phyloP scores from a whole-genome alignment of 176 grass and related monocot species.

The Musa schizocarpa region DNA sequence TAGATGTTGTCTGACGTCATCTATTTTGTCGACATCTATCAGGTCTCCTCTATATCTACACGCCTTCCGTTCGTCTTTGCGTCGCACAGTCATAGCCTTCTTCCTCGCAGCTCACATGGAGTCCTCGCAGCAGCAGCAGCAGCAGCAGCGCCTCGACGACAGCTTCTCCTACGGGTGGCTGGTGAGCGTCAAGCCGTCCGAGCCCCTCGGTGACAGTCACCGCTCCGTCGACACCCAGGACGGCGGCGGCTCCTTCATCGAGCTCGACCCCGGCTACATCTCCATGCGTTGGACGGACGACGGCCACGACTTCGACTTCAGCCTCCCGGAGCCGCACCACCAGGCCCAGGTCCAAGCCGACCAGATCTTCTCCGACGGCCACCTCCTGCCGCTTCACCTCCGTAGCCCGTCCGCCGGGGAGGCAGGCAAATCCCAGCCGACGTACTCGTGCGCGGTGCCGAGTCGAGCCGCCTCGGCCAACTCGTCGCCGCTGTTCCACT shows the following conservation, averaged over 20 bases:
- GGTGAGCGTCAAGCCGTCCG: slow-evolving; percentile 16
- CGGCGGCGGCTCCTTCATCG: slow-evolving; percentile 46
- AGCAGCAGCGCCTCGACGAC: slow-evolving; percentile 28
- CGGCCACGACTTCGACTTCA: slow-evolving; percentile 29
- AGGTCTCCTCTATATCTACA: slow-evolving; percentile 38
- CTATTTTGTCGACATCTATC: slow-evolving; percentile 9
- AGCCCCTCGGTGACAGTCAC: slow-evolving; percentile 35
- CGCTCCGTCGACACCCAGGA: slow-evolving; percentile 21
- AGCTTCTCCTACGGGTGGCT: slow-evolving; percentile 53
- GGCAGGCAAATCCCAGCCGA: background rate
- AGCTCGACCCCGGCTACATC: slow-evolving; percentile 73
- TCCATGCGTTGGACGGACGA: slow-evolving; percentile 71
- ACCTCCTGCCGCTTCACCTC: slow-evolving; percentile 19
- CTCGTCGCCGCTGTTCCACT: slow-evolving; percentile 63
- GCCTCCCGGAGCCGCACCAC: slow-evolving; percentile 10
- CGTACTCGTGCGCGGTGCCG: background rate
- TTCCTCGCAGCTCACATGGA: slow-evolving; percentile 30
- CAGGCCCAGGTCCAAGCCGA: slow-evolving; percentile 25
- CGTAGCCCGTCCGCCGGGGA: background rate
- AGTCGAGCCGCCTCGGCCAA: slow-evolving; percentile 10
- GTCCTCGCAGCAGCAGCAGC: slow-evolving; percentile 30
- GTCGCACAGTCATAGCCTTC: background rate
- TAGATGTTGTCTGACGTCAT: no score
- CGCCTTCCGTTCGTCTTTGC: background rate
- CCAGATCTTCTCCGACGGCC: slow-evolving; percentile 43